These are phyloP conservation scores for Paracorniculantispora psalliotae DNA, from an alignment of 2,329 filamentous ascomycete species.

Conservation along the genomic window DNA sequence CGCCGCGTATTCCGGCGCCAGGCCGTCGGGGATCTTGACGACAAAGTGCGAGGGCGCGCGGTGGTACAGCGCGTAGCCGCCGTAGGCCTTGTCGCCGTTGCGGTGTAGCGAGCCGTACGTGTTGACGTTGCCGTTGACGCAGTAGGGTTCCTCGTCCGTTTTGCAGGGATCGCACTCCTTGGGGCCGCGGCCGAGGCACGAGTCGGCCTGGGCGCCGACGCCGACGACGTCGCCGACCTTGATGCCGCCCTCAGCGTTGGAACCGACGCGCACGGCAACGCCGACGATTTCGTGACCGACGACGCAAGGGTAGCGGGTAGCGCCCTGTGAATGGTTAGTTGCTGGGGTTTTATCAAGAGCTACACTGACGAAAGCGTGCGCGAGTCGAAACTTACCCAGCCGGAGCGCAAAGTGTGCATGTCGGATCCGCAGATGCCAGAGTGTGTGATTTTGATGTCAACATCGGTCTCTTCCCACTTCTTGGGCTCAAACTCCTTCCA, in stretches of 20 bases:
- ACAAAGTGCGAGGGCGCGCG: conserved; percentile 41
- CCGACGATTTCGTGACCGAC: conserved; percentile 65
- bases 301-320: conserved; percentile 38
- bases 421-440: conserved; percentile 63
- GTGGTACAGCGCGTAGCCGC: conserved; percentile 41
- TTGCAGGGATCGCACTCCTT: conserved; percentile 36
- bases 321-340: conserved; percentile 4
- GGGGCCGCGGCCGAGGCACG: conserved; percentile 41
- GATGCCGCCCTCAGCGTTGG: conserved; percentile 40
- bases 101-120: conserved; percentile 45
- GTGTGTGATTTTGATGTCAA: conserved; percentile 62
- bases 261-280: conserved; percentile 49
- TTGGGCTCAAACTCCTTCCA: conserved; percentile 58
- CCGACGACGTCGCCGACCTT: conserved; percentile 59
- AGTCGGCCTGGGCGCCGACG: conserved; percentile 55
- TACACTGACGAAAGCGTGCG: too few species aligned
- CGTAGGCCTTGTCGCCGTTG: conserved; percentile 35
- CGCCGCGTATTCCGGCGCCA: conserved; percentile 40
- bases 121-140: conserved; percentile 32
- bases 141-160: conserved; percentile 38
- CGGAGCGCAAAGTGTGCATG: conserved; percentile 52
- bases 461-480: conserved; percentile 59
- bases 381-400: conserved; percentile 38
- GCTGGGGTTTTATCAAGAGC: neutral
- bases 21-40: conserved; percentile 40